phyloP scores from a whole-genome alignment of 208 protist species.

The Eutreptiella sp. region DNA sequence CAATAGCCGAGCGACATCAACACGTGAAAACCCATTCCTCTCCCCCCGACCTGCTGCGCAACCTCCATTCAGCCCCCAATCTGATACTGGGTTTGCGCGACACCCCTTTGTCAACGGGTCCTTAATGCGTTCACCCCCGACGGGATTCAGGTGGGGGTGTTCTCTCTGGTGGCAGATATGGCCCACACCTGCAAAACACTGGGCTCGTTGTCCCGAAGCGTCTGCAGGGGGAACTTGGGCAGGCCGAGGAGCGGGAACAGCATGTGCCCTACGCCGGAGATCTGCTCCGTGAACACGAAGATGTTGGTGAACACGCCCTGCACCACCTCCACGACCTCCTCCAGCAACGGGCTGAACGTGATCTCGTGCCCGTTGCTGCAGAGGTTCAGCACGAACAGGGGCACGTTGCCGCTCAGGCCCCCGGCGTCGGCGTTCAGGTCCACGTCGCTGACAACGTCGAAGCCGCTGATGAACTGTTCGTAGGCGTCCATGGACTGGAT shows the following conservation, averaged over 20 bases:
- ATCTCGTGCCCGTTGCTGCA: constrained; percentile 47
- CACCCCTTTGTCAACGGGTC: too few relatives aligned
- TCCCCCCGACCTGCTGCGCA: too few relatives aligned
- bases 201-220: constrained; percentile 48
- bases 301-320: constrained; percentile 71
- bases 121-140: too few relatives aligned
- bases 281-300: constrained; percentile 55
- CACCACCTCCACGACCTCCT: too few relatives aligned
- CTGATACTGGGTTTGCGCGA: too few relatives aligned
- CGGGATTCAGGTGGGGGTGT: too few relatives aligned
- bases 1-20: too few relatives aligned
- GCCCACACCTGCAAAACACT: too few relatives aligned
- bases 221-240: constrained; percentile 42
- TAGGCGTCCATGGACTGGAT: constrained; percentile 66
- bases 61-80: too few relatives aligned
- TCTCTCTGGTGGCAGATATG: too few relatives aligned
- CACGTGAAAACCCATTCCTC: too few relatives aligned
- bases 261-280: constrained; percentile 76
- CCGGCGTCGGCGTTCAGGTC: constrained; percentile 20
- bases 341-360: constrained; percentile 56
- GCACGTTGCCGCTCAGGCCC: constrained; percentile 54
- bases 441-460: too few relatives aligned
- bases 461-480: constrained; percentile 56
- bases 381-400: constrained; percentile 73
- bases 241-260: constrained; percentile 77